Percentiles rank a stretch among this genome's conserved stretches.
phyloP scores from a whole-genome alignment of 495 filamentous ascomycete species.

The Thozetella sp. region DNA sequence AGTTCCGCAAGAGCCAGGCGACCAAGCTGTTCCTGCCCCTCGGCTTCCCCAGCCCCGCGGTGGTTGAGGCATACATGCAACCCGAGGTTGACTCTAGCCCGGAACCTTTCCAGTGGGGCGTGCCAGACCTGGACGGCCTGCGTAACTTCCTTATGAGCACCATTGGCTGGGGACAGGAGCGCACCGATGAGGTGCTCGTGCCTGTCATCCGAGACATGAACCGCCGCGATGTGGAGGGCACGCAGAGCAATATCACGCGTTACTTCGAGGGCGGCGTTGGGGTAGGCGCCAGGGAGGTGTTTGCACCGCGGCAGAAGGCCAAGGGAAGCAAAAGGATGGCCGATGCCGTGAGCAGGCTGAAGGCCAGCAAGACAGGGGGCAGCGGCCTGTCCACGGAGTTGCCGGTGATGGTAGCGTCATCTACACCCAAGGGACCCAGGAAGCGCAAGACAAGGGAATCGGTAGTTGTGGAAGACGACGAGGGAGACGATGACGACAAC shows the following conservation, averaged over 20 bases:
- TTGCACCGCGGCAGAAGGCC: slow-evolving; percentile 72
- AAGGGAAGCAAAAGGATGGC: slow-evolving; percentile 82
- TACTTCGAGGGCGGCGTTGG: slow-evolving; percentile 64
- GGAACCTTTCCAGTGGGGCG: slow-evolving; percentile 88
- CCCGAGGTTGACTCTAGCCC: slow-evolving; percentile 83
- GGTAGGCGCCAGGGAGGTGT: slow-evolving; percentile 56
- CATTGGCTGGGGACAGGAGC: slow-evolving; percentile 87
- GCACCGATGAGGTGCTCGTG: slow-evolving; percentile 92
- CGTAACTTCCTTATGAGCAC: slow-evolving; percentile 89
- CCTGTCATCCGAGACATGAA: slow-evolving; percentile 97
- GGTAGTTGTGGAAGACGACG: slow-evolving; percentile 22
- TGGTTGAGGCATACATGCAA: slow-evolving; percentile 75
- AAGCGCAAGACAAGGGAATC: slow-evolving; percentile 21
- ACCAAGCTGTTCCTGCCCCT: slow-evolving; percentile 84
- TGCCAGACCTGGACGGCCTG: slow-evolving; percentile 86
- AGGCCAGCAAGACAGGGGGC: slow-evolving; percentile 28
- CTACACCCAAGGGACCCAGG: slow-evolving; percentile 10
- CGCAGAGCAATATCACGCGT: slow-evolving; percentile 93
- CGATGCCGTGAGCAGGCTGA: slow-evolving; percentile 72
- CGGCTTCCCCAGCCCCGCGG: slow-evolving; percentile 73
- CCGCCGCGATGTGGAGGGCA: slow-evolving; percentile 79
- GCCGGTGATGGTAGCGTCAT: slow-evolving; percentile 15
- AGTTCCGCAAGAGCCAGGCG: slow-evolving; percentile 72
- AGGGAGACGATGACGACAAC: slow-evolving; percentile 24
- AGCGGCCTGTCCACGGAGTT: slow-evolving; percentile 15